Evolutionary conservation across 805 yeast genomes (phyloP), one percentile per base, ranked within the genome.

Genomic region (Ogataea allantospora): DNA sequence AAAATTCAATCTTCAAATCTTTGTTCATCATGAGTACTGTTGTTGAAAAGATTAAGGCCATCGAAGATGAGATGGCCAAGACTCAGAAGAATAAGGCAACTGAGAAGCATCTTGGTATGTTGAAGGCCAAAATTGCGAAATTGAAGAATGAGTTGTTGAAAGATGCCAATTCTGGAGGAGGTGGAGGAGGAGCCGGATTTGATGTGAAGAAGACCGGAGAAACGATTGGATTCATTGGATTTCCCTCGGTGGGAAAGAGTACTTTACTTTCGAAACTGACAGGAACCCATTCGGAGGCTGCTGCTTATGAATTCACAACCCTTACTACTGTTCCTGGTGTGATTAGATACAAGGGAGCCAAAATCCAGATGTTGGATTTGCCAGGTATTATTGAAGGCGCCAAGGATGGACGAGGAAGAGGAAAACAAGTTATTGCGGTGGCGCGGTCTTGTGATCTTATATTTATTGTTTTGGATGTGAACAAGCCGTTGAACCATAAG

Each of bases 171-270:
- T 77, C 86, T 13, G 71, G 84, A 27, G 75, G 88, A 26, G 96
- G 96, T 23, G 96, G 96, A 42, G 95, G 93, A 14, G 97, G 98
- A 47, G 78, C 76, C 15, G 99, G 99, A 6, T 93, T 93, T 65
- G 99, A 93, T 68, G 98, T 93, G 30, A 95, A 96, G n/a, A 79
- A 96, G 63, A 91, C 97, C 0, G 99, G 99, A 66, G 96, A 87
- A 3, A 79, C 95, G 7, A 95, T 93, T 35, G 99, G 99, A 7
- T 93, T 89, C 60, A 96, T 93, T 29, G 99, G 99, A 3, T 93
- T 93, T 60, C 99, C 99, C 1, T 89, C 98, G 1, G 99, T 93
- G 3, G 93, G 93, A 21, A 85, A 85, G 55, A 79, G 87, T 7
- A 93, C 99, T 1, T 66, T 93, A 42, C 73, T 93, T 50, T 79